Evolutionary conservation across 768 basidiomycete species (phyloP), one percentile per base, ranked within the genome.

Genomic region (Hygrocybe coccinea): DNA sequence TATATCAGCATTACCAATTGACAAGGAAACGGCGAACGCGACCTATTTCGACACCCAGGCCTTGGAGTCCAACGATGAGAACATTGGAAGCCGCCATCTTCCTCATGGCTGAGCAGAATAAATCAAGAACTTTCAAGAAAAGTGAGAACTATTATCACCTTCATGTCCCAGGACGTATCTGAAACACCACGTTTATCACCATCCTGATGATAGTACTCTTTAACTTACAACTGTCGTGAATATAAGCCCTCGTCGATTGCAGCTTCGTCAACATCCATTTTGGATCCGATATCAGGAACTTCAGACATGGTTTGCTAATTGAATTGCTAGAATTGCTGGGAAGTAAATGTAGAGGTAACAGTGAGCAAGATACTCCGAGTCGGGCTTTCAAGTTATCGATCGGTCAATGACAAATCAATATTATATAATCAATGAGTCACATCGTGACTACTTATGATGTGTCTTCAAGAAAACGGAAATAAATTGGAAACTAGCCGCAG

Each of bases 111-210:
- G 62, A 24, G 44, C n/a, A 36, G 33, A 41, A 45, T 59, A 25
- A n/a, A 50, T 60, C 14, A 61, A 25, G 15, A n/a, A 38, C 11
- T 17, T 39, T 19, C 36, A 52, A 35, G 24, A n/a, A 34, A 39
- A 38, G 22, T 44, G 25, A 50, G 21, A 4, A 11, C 3, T 25
- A 11, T 52, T 44, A 22, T 56, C 17, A 53, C 95, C 95, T 82
- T 97, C 95, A 69, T 97, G 93, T 29, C 95, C 95, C 24, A 98
- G 83, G 9, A 98, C 95, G 69, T 98, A 97, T 62, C 92, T 90
- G 57, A 54, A 51, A 62, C 52, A 52, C 57, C 52, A 52, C 57
- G 58, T 51, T 50, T 50, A 56, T 44, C 64, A 54, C 50, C 25
- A 45, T 36, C 46, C 50, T 44, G 46, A 53, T n/a, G 48, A 51